Percentiles rank a stretch among this genome's conserved stretches.
Conservation (phyloP, 129 eudicot species). For the Arctium minus region DNA sequence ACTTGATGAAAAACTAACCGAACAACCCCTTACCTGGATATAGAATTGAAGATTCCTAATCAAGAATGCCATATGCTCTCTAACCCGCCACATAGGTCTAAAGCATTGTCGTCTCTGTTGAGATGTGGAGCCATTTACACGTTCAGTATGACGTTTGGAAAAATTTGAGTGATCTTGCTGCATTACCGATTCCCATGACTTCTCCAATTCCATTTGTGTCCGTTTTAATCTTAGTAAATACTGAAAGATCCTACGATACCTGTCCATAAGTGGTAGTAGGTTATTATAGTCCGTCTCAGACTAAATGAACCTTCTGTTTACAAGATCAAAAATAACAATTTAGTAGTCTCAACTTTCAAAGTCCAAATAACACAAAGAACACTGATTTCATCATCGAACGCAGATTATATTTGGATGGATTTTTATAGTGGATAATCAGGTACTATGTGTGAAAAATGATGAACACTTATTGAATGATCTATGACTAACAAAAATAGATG, state of each 20-base stretch:
- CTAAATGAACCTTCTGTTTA: not conserved
- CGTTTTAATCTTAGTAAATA: conserved; percentile 89
- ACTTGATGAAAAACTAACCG: no score
- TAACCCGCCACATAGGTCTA: conserved; percentile 97
- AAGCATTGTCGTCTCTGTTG: conserved; percentile 80
- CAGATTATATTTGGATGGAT: not conserved
- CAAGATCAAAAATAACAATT: not conserved
- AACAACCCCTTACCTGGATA: conserved; percentile 55
- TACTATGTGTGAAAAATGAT: not conserved
- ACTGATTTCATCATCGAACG: not conserved
- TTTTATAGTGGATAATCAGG: no score
- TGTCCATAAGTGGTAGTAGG: conserved; percentile 15
- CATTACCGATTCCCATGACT: conserved; percentile 98
- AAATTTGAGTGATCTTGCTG: conserved; percentile 92
- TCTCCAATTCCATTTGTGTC: conserved; percentile 97
- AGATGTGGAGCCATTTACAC: conserved; percentile 43
- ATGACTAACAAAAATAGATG: not conserved
- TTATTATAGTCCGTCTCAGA: conserved; percentile 2
- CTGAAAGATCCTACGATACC: conserved; percentile 88
- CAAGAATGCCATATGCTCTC: conserved; percentile 98
- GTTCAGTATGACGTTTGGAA: conserved; percentile 55
- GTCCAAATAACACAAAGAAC: not conserved
- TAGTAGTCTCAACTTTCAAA: not conserved
- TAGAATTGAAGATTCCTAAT: conserved; percentile 95
- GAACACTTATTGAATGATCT: not conserved